A percentile compares a stretch with the other conserved stretches of the same genome.
phyloP scores from a whole-genome alignment of 805 yeast species.

The Ogataea glucozyma region DNA sequence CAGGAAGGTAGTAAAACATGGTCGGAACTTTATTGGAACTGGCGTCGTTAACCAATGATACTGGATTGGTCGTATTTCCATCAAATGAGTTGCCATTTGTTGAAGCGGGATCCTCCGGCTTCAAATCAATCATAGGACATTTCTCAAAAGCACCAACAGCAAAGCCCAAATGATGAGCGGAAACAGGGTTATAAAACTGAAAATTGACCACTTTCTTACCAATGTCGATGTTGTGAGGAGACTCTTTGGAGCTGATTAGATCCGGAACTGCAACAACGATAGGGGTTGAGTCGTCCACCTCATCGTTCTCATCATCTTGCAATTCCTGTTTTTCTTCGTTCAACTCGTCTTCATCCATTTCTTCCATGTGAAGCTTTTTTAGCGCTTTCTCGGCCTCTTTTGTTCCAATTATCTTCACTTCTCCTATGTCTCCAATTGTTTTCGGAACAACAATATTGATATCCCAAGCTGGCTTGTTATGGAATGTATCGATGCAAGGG shows the following conservation, averaged over 20 bases:
- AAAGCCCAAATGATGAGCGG: constrained; percentile 95
- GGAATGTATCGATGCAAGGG: constrained; percentile 87
- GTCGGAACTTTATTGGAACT: constrained; percentile 48
- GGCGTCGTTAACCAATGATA: constrained; percentile 16
- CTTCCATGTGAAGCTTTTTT: constrained; percentile 28
- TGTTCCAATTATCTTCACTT: constrained; percentile 43
- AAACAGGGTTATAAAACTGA: constrained; percentile 79
- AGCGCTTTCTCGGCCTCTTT: constrained; percentile 36
- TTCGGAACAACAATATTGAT: constrained; percentile 83
- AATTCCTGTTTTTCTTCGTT: constrained; percentile 33
- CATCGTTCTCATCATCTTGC: constrained; percentile 46
- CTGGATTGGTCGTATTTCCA: constrained; percentile 32
- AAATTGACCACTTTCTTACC: constrained; percentile 76
- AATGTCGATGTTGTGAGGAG: constrained; percentile 73
- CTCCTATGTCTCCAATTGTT: constrained; percentile 70
- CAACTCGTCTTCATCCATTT: constrained; percentile 40
- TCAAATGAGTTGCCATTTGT: constrained; percentile 33
- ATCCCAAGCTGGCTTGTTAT: constrained; percentile 92
- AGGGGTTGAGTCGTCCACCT: constrained; percentile 48
- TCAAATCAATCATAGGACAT: constrained; percentile 50
- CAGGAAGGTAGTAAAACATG: constrained; percentile 63
- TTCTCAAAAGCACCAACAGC: constrained; percentile 86
- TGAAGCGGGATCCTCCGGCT: constrained; percentile 32
- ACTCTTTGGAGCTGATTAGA: constrained; percentile 60
- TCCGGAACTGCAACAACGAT: constrained; percentile 72